Conservation (phyloP, 2,329 filamentous ascomycete genomes). For the Thermomyces lanuginosus region DNA sequence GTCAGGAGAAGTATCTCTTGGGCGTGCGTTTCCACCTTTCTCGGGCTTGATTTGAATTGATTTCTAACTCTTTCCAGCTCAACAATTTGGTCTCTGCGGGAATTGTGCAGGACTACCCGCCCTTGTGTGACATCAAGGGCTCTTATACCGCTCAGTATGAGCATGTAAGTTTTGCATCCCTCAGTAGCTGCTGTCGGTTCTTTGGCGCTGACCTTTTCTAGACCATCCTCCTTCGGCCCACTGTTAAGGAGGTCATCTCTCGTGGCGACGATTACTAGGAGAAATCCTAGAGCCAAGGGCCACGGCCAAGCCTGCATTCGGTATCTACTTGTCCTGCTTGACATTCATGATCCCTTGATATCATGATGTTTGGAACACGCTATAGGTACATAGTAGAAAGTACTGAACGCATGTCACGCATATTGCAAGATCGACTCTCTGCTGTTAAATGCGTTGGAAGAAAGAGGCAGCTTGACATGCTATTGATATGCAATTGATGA, state of each 20-base stretch:
- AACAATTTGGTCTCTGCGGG: slow-evolving; percentile 71
- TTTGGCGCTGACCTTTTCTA: slow-evolving; percentile 17
- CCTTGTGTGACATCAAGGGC: slow-evolving; percentile 79
- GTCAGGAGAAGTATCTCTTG: slow-evolving; percentile 83
- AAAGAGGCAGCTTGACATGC: too few relatives aligned
- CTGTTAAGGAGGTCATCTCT: slow-evolving; percentile 74
- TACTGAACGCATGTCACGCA: too few relatives aligned
- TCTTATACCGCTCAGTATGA: slow-evolving; percentile 90
- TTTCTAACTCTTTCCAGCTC: slow-evolving; percentile 38
- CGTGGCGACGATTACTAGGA: slow-evolving; percentile 76
- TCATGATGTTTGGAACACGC: too few relatives aligned
- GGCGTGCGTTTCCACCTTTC: slow-evolving; percentile 43
- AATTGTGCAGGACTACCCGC: slow-evolving; percentile 81
- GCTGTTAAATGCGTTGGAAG: too few relatives aligned
- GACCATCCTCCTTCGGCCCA: slow-evolving; percentile 63
- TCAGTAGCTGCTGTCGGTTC: background rate
- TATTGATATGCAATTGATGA: too few relatives aligned
- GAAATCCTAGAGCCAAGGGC: too few relatives aligned
- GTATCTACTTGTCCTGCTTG: too few relatives aligned
- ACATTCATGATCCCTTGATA: too few relatives aligned
- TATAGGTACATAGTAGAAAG: too few relatives aligned
- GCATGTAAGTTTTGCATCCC: slow-evolving; percentile 49
- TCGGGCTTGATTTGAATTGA: slow-evolving; percentile 1
- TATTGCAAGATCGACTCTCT: too few relatives aligned
- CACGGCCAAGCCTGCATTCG: too few relatives aligned